These are phyloP conservation scores for Lentinula aciculospora DNA, from an alignment of 768 basidiomycete genomes.

Conservation along the genomic window DNA sequence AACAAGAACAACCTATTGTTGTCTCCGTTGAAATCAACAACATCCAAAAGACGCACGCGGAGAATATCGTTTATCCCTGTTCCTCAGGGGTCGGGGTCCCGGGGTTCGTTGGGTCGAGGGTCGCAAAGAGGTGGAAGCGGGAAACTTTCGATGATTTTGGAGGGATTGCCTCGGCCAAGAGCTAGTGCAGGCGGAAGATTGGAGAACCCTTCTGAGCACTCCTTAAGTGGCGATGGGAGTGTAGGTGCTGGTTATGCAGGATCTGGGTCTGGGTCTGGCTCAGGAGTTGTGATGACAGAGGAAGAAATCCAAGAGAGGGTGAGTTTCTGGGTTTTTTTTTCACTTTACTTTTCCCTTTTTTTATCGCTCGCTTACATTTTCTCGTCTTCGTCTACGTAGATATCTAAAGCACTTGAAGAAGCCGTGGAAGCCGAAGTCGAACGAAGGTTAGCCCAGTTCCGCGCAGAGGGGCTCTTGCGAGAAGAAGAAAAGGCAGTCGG, in stretches of 20 bases:
- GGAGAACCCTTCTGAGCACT: background rate
- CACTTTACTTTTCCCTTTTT: background rate
- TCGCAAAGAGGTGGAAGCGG: background rate
- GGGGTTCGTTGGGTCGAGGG: too few species aligned
- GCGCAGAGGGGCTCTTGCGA: background rate
- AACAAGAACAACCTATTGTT: background rate
- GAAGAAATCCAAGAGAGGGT: background rate
- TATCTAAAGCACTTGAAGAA: constrained; percentile 1
- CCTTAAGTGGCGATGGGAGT: background rate
- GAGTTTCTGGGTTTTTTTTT: background rate
- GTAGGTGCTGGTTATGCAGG: background rate
- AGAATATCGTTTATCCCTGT: background rate
- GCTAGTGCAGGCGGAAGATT: background rate
- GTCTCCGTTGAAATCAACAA: too few species aligned
- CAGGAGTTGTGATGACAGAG: background rate
- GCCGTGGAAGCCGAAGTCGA: background rate
- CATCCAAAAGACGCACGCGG: background rate
- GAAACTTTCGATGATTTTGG: background rate
- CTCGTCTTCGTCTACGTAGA: background rate
- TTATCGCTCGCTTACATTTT: background rate
- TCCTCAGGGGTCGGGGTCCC: too few species aligned
- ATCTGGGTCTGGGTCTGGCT: too few species aligned
- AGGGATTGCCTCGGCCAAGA: background rate
- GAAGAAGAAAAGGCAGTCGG: background rate
- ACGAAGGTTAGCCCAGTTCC: background rate